phyloP scores from a whole-genome alignment of 345 rosid species.

The Sisymbrium altissimum region DNA sequence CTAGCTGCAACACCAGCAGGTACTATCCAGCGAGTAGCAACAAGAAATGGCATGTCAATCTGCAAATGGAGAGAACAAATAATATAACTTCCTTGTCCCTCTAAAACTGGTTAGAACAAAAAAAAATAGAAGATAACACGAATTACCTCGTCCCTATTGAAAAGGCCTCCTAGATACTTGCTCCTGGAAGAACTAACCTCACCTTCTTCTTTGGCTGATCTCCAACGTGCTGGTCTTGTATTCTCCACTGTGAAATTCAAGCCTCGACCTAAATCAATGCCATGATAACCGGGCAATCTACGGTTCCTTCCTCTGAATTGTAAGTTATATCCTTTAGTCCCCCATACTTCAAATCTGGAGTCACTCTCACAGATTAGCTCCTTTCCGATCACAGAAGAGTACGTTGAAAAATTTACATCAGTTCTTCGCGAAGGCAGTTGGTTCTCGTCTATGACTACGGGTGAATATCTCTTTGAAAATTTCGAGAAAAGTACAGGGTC shows the following conservation, averaged over 20 bases:
- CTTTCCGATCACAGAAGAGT: slow-evolving; percentile 76
- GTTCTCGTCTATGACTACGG: slow-evolving; percentile 56
- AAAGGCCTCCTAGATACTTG: slow-evolving; percentile 53
- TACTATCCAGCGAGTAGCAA: slow-evolving; percentile 73
- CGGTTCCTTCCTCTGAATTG: slow-evolving; percentile 70
- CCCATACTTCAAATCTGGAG: slow-evolving; percentile 95
- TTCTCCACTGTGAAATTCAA: slow-evolving; percentile 48
- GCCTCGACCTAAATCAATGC: slow-evolving; percentile 55
- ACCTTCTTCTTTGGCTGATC: slow-evolving; percentile 29
- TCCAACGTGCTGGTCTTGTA: slow-evolving; percentile 40
- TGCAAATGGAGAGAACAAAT: slow-evolving; percentile 31
- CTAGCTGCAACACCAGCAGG: slow-evolving; percentile 61
- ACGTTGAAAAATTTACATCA: slow-evolving; percentile 77
- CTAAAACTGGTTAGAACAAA: not conserved
- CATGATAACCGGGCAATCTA: slow-evolving; percentile 64
- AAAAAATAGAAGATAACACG: not conserved
- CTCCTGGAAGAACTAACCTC: slow-evolving; percentile 42
- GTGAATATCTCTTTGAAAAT: slow-evolving; percentile 48
- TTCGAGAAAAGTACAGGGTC: slow-evolving; percentile 75
- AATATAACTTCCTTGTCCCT: not conserved
- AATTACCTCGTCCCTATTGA: slow-evolving; percentile 71
- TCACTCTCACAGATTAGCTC: slow-evolving; percentile 72
- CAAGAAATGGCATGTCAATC: slow-evolving; percentile 71
- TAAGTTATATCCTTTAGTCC: slow-evolving; percentile 76
- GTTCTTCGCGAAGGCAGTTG: slow-evolving; percentile 84